Evolutionary conservation across 257 asterid species (phyloP).

Genomic region (Nicotiana paniculata): DNA sequence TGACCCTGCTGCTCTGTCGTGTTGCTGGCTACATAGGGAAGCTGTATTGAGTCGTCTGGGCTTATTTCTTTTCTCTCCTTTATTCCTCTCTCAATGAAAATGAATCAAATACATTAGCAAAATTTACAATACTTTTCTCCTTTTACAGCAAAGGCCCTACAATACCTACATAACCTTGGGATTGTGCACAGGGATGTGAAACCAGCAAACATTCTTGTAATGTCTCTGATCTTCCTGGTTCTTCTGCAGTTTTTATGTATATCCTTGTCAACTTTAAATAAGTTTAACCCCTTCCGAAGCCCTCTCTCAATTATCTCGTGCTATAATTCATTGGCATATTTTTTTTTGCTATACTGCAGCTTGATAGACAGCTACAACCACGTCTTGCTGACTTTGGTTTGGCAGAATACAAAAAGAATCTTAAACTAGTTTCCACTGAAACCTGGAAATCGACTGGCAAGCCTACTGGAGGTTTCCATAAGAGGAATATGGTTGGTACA

Average conservation of each 20-base stretch:
- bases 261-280: slow-evolving; percentile 9
- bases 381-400: slow-evolving; percentile 89
- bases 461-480: slow-evolving; percentile 99
- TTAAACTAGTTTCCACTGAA: slow-evolving; percentile 52
- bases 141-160: slow-evolving; percentile 82
- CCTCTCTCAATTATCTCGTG: not conserved
- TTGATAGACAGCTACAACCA: slow-evolving; percentile 52
- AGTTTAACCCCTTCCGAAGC: not conserved
- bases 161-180: slow-evolving; percentile 85
- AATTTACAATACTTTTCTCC: slow-evolving; percentile 25
- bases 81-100: not conserved
- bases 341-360: slow-evolving; percentile 42
- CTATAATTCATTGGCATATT: not conserved
- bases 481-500: slow-evolving; percentile 92
- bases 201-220: slow-evolving; percentile 98
- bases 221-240: slow-evolving; percentile 20
- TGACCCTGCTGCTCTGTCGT: not conserved
- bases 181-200: slow-evolving; percentile 96
- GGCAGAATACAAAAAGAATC: slow-evolving; percentile 73
- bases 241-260: slow-evolving; percentile 5
- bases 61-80: not conserved
- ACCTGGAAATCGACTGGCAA: slow-evolving; percentile 89
- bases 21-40: not conserved
- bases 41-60: not conserved
- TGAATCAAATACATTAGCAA: not conserved